Evolutionary conservation across 2,329 filamentous ascomycete species (phyloP).

Genomic region (Ophiocordyceps camponoti-rufipedis): DNA sequence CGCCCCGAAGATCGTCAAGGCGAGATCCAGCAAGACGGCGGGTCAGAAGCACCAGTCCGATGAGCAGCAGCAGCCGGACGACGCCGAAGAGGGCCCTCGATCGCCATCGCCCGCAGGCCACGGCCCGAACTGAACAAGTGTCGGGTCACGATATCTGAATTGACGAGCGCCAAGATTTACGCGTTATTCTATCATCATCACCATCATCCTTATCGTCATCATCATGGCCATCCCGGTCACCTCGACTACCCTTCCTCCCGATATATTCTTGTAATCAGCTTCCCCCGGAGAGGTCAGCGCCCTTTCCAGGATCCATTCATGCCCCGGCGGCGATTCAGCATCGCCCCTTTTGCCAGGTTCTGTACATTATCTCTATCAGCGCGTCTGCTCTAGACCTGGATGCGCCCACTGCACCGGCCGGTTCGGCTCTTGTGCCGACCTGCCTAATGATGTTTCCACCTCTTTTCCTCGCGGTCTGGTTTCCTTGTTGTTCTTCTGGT

Average conservation of each 20-base stretch:
- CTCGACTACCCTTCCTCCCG: neutral
- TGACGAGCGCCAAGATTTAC: no score
- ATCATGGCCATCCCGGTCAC: no score
- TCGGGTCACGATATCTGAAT: no score
- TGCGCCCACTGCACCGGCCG: no score
- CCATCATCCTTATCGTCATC: no score
- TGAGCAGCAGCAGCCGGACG: neutral
- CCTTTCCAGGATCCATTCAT: neutral
- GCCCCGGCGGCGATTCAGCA: neutral
- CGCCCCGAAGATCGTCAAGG: constrained; percentile 18
- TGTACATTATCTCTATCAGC: neutral
- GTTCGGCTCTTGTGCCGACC: no score
- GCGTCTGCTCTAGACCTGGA: neutral
- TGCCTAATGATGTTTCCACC: no score
- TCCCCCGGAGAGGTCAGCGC: neutral
- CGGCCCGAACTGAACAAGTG: no score
- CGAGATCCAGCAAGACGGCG: constrained; percentile 16
- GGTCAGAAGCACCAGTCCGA: constrained; percentile 6
- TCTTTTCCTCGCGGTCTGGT: no score
- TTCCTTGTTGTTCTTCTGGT: no score
- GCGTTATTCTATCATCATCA: no score
- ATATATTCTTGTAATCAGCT: neutral
- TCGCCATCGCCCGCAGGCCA: no score
- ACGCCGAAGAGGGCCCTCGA: neutral
- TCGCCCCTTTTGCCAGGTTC: neutral